Base-by-base conservation (phyloP, 1,139 yeast genomes). In the Pichia sp. region DNA sequence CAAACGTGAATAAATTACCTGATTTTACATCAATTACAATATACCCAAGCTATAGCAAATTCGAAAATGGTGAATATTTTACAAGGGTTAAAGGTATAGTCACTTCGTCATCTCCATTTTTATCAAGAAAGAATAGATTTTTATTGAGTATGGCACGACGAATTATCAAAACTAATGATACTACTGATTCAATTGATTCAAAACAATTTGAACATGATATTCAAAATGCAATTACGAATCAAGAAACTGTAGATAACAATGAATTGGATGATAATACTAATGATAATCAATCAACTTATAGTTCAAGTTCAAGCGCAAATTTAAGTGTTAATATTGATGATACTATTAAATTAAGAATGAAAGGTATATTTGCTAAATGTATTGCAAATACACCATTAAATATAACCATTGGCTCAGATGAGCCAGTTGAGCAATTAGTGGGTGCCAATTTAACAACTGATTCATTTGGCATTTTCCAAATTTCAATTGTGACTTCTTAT, bases 71-170 rank as follows among this genome's bases (percentile, higher is more conserved):
- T 36, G 59, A 57, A 44, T 63, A 60, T 60, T 71, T 74, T 44
- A 81, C 89, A 1, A 80, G 81, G 45, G 78, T 88, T 3, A 75
- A 85, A 43, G 96, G 96, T 4, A 78, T 85, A 76, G 72, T 87
- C 11, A 79, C 74, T 50, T 72, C 86, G 40, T 89, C 89, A 0
- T 94, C 92, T 1, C 71, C 74, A 11, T 75, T 22, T 20, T 35
- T 81, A 72, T 76, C 79, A 29, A 70, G 95, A 44, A 85, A 85
- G 59, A 85, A 88, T 61, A 69, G 82, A 54, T 65, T 89, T 46
- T 70, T 88, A 32, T 62, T 85, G 37, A 75, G 89, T 1, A 68
- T 89, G 35, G 86, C 90, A 2, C 79, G 80, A 55, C 88, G 85
- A 61, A 70, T 87, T 48, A 77, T 86, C 3, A 79, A 80, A 53